Base-by-base conservation (phyloP, 768 basidiomycete species). In the Termitomyces sp. region DNA sequence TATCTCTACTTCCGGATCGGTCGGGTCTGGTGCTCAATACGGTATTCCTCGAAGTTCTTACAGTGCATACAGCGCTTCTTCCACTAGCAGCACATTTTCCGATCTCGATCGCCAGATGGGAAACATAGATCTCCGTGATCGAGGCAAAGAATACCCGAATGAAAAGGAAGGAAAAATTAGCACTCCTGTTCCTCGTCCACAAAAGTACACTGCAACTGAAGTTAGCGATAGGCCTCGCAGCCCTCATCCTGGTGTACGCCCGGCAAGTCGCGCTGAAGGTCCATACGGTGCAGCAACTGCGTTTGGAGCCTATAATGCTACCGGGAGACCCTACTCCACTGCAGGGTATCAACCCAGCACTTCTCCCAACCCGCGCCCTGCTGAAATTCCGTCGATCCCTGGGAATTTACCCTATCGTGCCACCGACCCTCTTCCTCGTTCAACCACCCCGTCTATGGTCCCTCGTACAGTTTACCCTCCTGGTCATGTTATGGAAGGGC, bases 401-500 rank as follows among this genome's bases (percentile, higher is more conserved):
- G 59, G 67, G 10, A 58, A 66, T 46, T 37, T 34, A 5, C 8
- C 53, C 43, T 42, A 55, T 55, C 54, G 34, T 22, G 24, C 34
- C 12, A 10, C 46, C 5, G 54, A 48, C 20, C 57, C 57, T 29
- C 34, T 55, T 49, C 60, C 57, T 32, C 48, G 53, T 44, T 63
- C 80, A 13, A 74, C 77, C 27, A 77, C 80, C 16, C 79, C 80
- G 3, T 79, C 76, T 48, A 67, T 22, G 31, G 67, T 65, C 12
- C 51, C 59, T 34, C 49, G 71, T 13, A 62, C 70, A 4, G 71
- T 79, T n/a, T 86, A 86, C 66, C 81, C 86, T 48, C 69, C 75
- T 4, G 82, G 83, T 2, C 85, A 84, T 69, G 69, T 79, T 42
- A 61, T 85, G 62, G 84, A 81, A 56, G 85, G 85, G 2, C 79